Conservation (phyloP, 192 early-diverging fungal species). For the Gryganskiella cystojenkinii region DNA sequence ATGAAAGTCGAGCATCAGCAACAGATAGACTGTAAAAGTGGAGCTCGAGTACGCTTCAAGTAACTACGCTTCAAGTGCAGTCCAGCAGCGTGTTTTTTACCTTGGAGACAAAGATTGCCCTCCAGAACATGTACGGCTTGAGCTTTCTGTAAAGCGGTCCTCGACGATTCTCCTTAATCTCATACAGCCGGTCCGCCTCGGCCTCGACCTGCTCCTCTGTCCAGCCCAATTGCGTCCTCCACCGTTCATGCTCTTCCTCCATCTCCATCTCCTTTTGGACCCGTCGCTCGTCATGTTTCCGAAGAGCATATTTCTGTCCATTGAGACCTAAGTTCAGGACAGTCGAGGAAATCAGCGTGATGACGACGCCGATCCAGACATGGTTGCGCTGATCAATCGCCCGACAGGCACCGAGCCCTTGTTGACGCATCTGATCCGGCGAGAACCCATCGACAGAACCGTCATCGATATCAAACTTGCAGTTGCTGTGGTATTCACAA, state of each 20-base stretch:
- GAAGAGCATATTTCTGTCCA: constrained; percentile 81
- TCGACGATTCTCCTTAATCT: constrained; percentile 29
- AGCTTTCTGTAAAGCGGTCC: constrained; percentile 40
- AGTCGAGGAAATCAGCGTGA: constrained; percentile 73
- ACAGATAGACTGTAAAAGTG: neutral
- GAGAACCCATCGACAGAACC: constrained; percentile 5
- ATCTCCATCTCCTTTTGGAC: constrained; percentile 41
- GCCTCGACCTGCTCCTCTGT: constrained; percentile 42
- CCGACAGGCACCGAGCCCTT: constrained; percentile 56
- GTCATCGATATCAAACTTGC: constrained; percentile 37
- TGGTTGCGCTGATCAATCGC: constrained; percentile 60
- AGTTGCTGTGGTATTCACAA: constrained; percentile 54
- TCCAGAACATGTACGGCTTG: constrained; percentile 55
- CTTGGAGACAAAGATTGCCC: constrained; percentile 52
- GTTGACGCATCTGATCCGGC: constrained; percentile 27
- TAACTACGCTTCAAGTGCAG: too few species aligned
- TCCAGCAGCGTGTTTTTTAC: too few species aligned
- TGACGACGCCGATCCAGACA: constrained; percentile 80
- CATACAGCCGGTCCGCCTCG: constrained; percentile 29
- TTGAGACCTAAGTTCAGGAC: constrained; percentile 83
- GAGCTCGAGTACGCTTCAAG: too few species aligned
- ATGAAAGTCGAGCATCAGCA: neutral
- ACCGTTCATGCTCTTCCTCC: constrained; percentile 50
- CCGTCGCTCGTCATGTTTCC: constrained; percentile 68
- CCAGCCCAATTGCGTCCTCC: constrained; percentile 46